phyloP scores from a whole-genome alignment of 75 land plant genomes.

The Gnetum montanum region DNA sequence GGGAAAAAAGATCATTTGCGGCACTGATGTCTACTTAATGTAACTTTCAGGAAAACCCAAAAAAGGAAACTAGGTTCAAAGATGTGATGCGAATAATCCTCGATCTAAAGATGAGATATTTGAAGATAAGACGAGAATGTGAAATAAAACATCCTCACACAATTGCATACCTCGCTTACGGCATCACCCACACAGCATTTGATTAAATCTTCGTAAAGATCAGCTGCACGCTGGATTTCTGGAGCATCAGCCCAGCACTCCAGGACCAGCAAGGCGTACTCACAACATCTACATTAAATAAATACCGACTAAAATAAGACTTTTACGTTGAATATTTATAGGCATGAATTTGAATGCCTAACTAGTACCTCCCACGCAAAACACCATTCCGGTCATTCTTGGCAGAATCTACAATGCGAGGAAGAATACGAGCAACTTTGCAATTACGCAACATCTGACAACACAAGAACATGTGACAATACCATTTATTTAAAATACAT shows the following conservation, averaged over 20 bases:
- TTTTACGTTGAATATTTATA: neutral
- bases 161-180: slow-evolving; percentile 81
- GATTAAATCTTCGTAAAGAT: slow-evolving; percentile 90
- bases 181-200: slow-evolving; percentile 98
- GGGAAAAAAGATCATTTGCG: too few species aligned
- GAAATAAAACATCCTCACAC: too few species aligned
- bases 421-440: slow-evolving; percentile 88
- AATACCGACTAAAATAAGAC: slow-evolving; percentile 1
- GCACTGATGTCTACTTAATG: too few species aligned
- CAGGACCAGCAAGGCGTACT: slow-evolving; percentile 80
- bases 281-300: slow-evolving; percentile 73
- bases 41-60: too few species aligned
- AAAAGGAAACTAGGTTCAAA: too few species aligned
- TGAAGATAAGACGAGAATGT: too few species aligned
- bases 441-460: slow-evolving; percentile 90
- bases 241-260: slow-evolving; percentile 98
- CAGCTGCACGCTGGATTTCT: slow-evolving; percentile 93
- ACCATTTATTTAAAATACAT: neutral
- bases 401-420: slow-evolving; percentile 80
- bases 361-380: slow-evolving; percentile 81
- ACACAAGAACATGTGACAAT: slow-evolving; percentile 4
- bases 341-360: neutral
- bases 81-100: too few species aligned
- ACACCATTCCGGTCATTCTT: slow-evolving; percentile 88
- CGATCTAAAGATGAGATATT: too few species aligned